phyloP scores from a whole-genome alignment of 2,329 filamentous ascomycete species.

The Daldinia sp. region DNA sequence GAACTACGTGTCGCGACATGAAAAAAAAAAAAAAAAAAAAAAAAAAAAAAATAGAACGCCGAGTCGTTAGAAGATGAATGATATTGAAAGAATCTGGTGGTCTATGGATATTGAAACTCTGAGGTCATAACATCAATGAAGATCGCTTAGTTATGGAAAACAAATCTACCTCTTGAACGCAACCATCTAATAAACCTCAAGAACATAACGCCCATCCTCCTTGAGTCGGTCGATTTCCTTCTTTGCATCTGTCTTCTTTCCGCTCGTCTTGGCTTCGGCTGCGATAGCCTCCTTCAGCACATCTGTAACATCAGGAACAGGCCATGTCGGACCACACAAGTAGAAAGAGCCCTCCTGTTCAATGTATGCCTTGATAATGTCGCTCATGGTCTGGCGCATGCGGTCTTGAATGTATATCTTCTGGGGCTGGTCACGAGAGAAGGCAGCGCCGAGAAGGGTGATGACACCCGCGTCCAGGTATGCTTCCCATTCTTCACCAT shows the following conservation, averaged over 20 bases:
- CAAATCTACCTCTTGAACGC: constrained; percentile 5
- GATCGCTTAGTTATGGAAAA: constrained; percentile 7
- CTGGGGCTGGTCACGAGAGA: constrained; percentile 95
- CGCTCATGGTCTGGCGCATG: constrained; percentile 87
- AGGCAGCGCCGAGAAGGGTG: constrained; percentile 91
- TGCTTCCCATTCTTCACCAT: constrained; percentile 99
- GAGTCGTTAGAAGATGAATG: background rate
- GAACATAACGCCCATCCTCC: constrained; percentile 92
- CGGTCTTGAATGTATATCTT: constrained; percentile 99
- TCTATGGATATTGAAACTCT: constrained; percentile 11
- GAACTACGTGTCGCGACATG: too few relatives aligned
- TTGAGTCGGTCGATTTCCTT: constrained; percentile 98
- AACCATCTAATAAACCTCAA: constrained; percentile 86
- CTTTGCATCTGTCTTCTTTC: constrained; percentile 84
- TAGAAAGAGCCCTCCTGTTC: constrained; percentile 93
- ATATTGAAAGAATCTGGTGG: constrained; percentile 4
- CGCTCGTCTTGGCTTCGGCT: constrained; percentile 74
- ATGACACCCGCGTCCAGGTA: constrained; percentile 96
- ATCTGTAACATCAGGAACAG: constrained; percentile 94
- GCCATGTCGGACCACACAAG: constrained; percentile 97
- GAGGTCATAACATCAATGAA: background rate
- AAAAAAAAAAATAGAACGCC: too few relatives aligned
- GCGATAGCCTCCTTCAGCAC: constrained; percentile 94
- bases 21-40: too few relatives aligned
- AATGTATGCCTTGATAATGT: constrained; percentile 89